phyloP scores from a whole-genome alignment of 306 rosid species.

The Vicia sativa region DNA sequence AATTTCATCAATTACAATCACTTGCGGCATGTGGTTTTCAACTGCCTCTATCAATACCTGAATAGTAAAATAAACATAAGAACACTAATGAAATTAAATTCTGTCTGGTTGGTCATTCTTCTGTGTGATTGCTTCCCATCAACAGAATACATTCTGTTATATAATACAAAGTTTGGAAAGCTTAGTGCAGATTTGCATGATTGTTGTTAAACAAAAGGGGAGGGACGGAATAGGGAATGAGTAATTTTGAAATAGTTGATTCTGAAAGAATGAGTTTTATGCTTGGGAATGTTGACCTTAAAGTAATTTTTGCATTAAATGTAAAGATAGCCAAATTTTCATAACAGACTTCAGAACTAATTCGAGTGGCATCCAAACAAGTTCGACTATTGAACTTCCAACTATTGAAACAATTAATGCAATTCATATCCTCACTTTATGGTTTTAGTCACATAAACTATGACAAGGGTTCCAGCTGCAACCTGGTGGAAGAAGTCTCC shows the following conservation, averaged over 20 bases:
- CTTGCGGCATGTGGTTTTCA: constrained; percentile 99
- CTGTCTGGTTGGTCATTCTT: constrained; percentile 6
- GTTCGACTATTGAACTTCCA: constrained; percentile 7
- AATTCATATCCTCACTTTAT: constrained; percentile 10
- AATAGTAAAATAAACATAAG: constrained; percentile 33
- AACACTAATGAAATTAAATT: constrained; percentile 22
- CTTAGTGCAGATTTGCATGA: constrained; percentile 1
- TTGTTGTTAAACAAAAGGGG: background rate
- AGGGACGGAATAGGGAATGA: constrained; percentile 9
- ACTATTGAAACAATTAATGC: background rate
- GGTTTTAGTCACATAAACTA: constrained; percentile 4
- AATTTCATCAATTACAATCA: constrained; percentile 92
- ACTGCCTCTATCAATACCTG: constrained; percentile 98
- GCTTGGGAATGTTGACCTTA: background rate
- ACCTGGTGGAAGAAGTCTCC: background rate
- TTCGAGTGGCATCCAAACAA: constrained; percentile 1
- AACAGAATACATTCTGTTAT: constrained; percentile 4
- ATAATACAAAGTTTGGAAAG: constrained; percentile 1
- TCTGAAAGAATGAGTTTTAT: constrained; percentile 20
- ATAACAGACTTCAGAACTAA: constrained; percentile 12
- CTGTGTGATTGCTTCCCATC: constrained; percentile 2
- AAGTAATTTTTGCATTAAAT: background rate
- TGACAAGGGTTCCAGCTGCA: background rate
- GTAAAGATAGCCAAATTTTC: background rate
- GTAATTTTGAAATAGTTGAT: constrained; percentile 18